Evolutionary conservation across 2,329 filamentous ascomycete genomes (phyloP).

Genomic region (Colletotrichum horii): DNA sequence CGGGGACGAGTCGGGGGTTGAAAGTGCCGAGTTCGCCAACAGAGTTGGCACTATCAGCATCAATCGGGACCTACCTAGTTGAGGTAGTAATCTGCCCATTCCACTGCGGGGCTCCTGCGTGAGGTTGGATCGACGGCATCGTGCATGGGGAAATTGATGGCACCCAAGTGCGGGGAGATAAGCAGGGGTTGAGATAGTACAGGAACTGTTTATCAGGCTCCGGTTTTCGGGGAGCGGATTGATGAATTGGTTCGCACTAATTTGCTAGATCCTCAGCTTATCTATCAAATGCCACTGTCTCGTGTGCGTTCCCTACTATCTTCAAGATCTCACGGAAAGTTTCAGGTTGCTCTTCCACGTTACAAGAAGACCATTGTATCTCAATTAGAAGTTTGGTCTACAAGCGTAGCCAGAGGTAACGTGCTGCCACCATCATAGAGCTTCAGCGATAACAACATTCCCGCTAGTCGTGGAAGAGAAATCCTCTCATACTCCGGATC

Average conservation of each 20-base stretch:
- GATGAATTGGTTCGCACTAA: not conserved
- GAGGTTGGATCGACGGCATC: not conserved
- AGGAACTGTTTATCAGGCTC: not conserved
- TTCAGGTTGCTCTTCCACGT: not conserved
- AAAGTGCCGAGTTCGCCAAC: not conserved
- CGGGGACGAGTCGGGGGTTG: not conserved
- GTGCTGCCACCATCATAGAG: not conserved
- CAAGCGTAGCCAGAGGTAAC: not conserved
- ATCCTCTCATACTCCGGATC: not conserved
- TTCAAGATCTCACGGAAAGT: not conserved
- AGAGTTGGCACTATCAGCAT: not conserved
- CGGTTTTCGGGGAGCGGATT: not conserved
- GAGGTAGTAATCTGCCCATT: not conserved
- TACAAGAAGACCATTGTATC: not conserved
- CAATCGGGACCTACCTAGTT: not conserved
- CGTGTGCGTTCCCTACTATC: accelerated
- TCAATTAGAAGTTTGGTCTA: not conserved
- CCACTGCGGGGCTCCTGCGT: not conserved
- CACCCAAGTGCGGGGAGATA: constrained; percentile 7
- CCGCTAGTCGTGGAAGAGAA: not conserved
- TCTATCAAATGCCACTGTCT: not conserved
- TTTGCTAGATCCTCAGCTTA: not conserved
- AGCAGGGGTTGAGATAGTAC: constrained; percentile 8
- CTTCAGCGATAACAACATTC: not conserved
- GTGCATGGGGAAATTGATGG: not conserved